Evolutionary conservation across 2,329 filamentous ascomycete species (phyloP).

Genomic region (Escovopsis sp.): DNA sequence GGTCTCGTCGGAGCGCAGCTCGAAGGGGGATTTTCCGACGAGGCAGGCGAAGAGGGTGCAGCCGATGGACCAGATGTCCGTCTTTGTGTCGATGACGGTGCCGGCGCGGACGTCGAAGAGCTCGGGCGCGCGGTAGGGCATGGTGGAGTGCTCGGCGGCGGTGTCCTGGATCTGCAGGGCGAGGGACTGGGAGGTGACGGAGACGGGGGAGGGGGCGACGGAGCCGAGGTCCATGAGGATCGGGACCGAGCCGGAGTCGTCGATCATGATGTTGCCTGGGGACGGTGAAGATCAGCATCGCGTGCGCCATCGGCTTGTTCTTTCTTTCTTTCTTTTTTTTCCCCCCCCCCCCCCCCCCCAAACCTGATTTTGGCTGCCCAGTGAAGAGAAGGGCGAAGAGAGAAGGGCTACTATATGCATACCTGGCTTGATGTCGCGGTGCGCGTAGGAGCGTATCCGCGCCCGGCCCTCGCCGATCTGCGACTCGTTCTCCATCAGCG

Average conservation of each 20-base stretch:
- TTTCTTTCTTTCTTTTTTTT: no score
- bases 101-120: slow-evolving; percentile 96
- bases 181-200: slow-evolving; percentile 78
- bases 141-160: slow-evolving; percentile 91
- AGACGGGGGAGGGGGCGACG: slow-evolving; percentile 70
- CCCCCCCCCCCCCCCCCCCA: no score
- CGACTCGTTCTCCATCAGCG: slow-evolving; percentile 68
- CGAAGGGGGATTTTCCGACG: slow-evolving; percentile 92
- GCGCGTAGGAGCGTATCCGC: slow-evolving; percentile 67
- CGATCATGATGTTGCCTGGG: slow-evolving; percentile 90
- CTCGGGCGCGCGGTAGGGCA: slow-evolving; percentile 96
- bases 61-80: slow-evolving; percentile 94
- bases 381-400: no score
- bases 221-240: slow-evolving; percentile 98
- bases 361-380: no score
- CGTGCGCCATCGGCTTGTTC: no score
- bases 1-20: slow-evolving; percentile 89
- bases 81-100: slow-evolving; percentile 82
- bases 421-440: slow-evolving; percentile 96
- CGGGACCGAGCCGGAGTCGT: slow-evolving; percentile 72
- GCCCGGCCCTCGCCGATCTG: slow-evolving; percentile 46
- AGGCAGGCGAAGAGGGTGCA: slow-evolving; percentile 97
- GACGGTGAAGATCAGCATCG: neutral
- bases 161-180: slow-evolving; percentile 88
- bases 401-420: slow-evolving; percentile 7